Conservation (phyloP, 768 basidiomycete genomes). For the Russula brevipes region DNA sequence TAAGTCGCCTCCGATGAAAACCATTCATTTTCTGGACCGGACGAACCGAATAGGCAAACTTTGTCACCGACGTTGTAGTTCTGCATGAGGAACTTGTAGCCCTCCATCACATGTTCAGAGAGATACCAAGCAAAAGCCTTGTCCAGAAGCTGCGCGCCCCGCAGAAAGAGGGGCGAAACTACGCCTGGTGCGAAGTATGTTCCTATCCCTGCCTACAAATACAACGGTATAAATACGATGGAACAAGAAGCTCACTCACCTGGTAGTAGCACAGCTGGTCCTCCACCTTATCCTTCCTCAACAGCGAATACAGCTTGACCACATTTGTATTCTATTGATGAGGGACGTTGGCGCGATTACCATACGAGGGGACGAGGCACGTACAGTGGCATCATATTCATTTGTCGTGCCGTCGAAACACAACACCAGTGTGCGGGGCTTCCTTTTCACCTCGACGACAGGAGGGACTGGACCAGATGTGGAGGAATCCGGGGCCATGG, state of each 20-base stretch:
- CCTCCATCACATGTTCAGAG: conserved; percentile 64
- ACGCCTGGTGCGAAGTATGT: conserved; percentile 57
- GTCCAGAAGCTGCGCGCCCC: conserved; percentile 59
- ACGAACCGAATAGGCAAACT: conserved; percentile 64
- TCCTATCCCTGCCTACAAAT: conserved; percentile 42
- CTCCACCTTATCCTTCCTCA: conserved; percentile 35
- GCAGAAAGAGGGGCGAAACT: conserved; percentile 54
- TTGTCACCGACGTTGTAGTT: conserved; percentile 67
- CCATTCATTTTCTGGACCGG: neutral
- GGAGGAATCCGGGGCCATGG: neutral
- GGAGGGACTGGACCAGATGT: neutral
- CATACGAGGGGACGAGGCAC: neutral
- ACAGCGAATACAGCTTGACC: conserved; percentile 35
- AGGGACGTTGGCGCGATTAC: neutral
- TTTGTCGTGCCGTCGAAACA: conserved; percentile 25
- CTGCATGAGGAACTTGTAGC: conserved; percentile 75
- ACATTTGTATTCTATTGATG: conserved; percentile 38
- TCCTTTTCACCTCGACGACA: conserved; percentile 22
- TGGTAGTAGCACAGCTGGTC: conserved; percentile 60
- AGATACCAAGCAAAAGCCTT: conserved; percentile 74
- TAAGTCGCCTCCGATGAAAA: conserved; percentile 15
- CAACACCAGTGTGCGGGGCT: conserved; percentile 20
- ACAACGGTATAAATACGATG: neutral
- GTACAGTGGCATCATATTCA: conserved; percentile 5
- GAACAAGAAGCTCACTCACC: conserved; percentile 32